Percentiles rank a stretch among this genome's conserved stretches.
Evolutionary conservation across 2,329 filamentous ascomycete species (phyloP).

Genomic region (Bisporella sp.): DNA sequence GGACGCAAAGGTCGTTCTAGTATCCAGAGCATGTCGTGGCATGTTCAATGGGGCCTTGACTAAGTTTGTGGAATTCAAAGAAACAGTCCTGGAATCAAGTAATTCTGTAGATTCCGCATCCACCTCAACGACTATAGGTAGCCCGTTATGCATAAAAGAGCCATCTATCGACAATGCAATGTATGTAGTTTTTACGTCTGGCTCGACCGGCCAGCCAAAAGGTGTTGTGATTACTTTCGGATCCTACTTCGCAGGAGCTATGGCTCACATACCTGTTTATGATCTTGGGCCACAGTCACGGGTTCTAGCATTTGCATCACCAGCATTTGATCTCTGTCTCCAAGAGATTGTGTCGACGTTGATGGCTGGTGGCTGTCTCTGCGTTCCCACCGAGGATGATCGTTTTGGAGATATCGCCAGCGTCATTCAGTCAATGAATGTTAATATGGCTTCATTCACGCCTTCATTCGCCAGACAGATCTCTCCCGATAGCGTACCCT

Average conservation of each 20-base stretch:
- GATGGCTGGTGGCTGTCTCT: constrained; percentile 6
- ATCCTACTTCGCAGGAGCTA: constrained; percentile 6
- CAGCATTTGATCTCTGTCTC: constrained; percentile 9
- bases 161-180: not conserved
- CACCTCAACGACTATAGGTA: too few relatives aligned
- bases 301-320: constrained; percentile 7
- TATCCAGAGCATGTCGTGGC: too few relatives aligned
- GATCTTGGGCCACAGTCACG: constrained; percentile 3
- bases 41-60: too few relatives aligned
- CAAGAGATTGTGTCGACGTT: not conserved
- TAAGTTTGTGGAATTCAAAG: too few relatives aligned
- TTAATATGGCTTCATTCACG: not conserved
- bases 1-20: too few relatives aligned
- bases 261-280: not conserved
- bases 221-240: constrained; percentile 29
- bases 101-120: too few relatives aligned
- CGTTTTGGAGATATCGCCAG: not conserved
- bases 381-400: constrained; percentile 8
- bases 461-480: constrained; percentile 2
- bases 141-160: too few relatives aligned
- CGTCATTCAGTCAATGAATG: constrained; percentile 3
- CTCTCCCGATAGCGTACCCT: not conserved
- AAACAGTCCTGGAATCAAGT: too few relatives aligned
- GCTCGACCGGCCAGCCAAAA: constrained; percentile 11
- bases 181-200: constrained; percentile 11